Evolutionary conservation across 371 early-diverging fungal genomes (phyloP).

Genomic region (Catenaria anguillulae): DNA sequence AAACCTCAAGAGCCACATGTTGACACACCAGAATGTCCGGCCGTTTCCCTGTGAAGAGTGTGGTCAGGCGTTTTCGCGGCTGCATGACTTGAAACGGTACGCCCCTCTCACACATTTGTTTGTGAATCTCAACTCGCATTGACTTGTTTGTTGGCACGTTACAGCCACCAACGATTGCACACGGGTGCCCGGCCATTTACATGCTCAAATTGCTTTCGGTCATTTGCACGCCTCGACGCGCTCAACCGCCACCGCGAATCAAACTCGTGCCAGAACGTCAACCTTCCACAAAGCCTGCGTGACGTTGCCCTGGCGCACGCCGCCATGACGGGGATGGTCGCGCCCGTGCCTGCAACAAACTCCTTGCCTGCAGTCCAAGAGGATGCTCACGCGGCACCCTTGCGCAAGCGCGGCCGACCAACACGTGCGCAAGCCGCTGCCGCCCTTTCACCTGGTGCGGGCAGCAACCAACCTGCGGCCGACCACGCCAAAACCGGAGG

Average conservation of each 20-base stretch:
- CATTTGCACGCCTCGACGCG: slow-evolving; percentile 59
- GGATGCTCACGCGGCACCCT: too few species aligned
- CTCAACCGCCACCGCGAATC: slow-evolving; percentile 38
- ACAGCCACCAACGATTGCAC: slow-evolving; percentile 23
- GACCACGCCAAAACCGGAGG: too few species aligned
- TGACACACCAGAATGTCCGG: not conserved
- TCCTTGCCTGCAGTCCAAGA: too few species aligned
- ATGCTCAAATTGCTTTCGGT: slow-evolving; percentile 37
- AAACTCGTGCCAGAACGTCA: not conserved
- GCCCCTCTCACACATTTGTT: too few species aligned
- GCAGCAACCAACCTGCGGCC: too few species aligned
- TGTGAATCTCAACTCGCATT: too few species aligned
- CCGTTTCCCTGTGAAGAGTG: slow-evolving; percentile 47
- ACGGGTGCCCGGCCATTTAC: slow-evolving; percentile 57
- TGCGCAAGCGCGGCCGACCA: too few species aligned
- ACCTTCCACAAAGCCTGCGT: not conserved
- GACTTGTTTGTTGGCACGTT: not conserved
- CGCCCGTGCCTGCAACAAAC: too few species aligned
- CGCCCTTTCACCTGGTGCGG: too few species aligned
- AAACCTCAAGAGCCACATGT: not conserved
- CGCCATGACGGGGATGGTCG: too few species aligned
- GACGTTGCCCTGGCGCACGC: not conserved
- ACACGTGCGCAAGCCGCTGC: too few species aligned
- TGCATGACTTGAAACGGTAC: slow-evolving; percentile 47
- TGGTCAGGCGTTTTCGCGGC: slow-evolving; percentile 50